Evolutionary conservation across 192 early-diverging fungal genomes (phyloP).

Genomic region (Gigaspora rosea): DNA sequence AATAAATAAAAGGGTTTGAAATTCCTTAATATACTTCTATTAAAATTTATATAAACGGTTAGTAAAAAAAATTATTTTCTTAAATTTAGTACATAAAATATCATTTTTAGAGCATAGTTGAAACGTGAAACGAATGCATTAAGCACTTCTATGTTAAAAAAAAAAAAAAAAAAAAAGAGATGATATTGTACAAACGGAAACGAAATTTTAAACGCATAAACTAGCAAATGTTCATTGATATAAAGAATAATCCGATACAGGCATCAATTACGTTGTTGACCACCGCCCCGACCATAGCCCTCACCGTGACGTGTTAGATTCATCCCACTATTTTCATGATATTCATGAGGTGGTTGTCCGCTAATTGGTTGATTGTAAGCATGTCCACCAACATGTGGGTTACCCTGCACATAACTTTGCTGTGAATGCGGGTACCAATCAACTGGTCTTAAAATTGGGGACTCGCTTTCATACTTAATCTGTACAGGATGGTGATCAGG

Average conservation of each 20-base stretch:
- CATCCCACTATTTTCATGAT: conserved; percentile 6
- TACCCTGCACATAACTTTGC: not conserved
- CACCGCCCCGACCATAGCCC: not conserved
- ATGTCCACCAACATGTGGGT: not conserved
- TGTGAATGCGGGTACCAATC: conserved; percentile 15
- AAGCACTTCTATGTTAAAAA: too few relatives aligned
- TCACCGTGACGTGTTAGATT: conserved; percentile 9
- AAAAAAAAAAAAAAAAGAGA: too few relatives aligned
- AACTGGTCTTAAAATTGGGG: not conserved
- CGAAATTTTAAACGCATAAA: not conserved
- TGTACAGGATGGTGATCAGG: conserved; percentile 6
- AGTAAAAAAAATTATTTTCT: too few relatives aligned
- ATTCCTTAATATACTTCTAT: too few relatives aligned
- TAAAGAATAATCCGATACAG: not conserved
- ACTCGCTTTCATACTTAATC: not conserved
- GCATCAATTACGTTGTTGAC: conserved; percentile 3
- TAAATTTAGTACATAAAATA: too few relatives aligned
- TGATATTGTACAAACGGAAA: not conserved
- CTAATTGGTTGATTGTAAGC: not conserved
- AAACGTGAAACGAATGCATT: too few relatives aligned
- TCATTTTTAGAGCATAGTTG: too few relatives aligned
- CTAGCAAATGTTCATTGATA: not conserved
- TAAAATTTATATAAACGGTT: too few relatives aligned
- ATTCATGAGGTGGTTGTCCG: not conserved
- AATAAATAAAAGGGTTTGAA: too few relatives aligned